Evolutionary conservation across 2,329 filamentous ascomycete species (phyloP), one percentile per base, ranked within the genome.

Genomic region (Acarospora socialis): DNA sequence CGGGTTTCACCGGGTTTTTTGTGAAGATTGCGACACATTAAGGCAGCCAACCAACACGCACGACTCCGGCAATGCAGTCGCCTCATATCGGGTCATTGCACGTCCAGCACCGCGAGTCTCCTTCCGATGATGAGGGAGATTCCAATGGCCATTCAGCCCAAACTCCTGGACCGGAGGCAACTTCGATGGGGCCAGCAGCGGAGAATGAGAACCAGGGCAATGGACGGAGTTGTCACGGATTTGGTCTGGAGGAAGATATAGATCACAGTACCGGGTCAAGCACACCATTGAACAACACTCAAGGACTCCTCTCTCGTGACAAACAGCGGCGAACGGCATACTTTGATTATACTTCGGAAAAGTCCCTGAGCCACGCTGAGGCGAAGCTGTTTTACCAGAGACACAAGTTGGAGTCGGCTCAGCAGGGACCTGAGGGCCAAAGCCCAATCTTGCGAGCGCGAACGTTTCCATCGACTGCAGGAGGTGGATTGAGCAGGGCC

Each of bases 311-410:
- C 14, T 48, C 55, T 22, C 48, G 56, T 41, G 59, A 60, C 38
- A 49, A 47, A 23, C 66, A 71, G 49, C 59, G 65, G 35, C 77
- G 77, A 51, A 93, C 84, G 6, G 81, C 86, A 13, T 92, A 84
- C 51, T 94, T 92, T 59, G 86, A 94, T 55, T 83, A 87, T 48
- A 78, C 87, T 32, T 81, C 82, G 32, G 90, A 98, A 57, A 92
- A 90, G 48, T 81, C 87, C 49, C 80, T 93, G 74, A 92, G 79
- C 49, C 84, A 93, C 54, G 77, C 81, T 16, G 90, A 98, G 53
- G 82, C 87, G 37, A 95, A 93, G 56, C 69, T 94, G 40, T 92
- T 95, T 60, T 98, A 93, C 55, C 87, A 94, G 59, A 70, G 81
- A 43, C 84, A 82, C 55, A 81, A 84, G 54, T 63, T 76, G 36